Evolutionary conservation across 768 basidiomycete species (phyloP).

Genomic region (Russula sp.): DNA sequence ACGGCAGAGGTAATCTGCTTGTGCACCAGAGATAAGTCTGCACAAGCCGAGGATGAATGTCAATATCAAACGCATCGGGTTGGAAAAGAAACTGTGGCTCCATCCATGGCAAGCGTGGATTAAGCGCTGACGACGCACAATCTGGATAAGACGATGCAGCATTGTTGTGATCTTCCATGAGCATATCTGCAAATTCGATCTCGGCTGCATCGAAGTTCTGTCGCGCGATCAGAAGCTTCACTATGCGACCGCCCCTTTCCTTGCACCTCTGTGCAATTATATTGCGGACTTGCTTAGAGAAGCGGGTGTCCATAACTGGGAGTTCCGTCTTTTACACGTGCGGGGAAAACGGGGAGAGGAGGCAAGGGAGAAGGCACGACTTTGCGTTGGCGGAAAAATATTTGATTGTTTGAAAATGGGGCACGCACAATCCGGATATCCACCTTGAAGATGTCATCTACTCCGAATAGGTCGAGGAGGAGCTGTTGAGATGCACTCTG

Average conservation of each 20-base stretch:
- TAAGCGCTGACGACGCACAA: constrained; percentile 45
- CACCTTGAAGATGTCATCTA: constrained; percentile 67
- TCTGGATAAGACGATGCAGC: constrained; percentile 89
- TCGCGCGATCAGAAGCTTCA: constrained; percentile 69
- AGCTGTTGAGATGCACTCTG: constrained; percentile 73
- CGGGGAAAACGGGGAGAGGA: too few relatives aligned
- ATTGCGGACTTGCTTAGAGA: constrained; percentile 82
- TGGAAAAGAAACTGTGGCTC: not conserved
- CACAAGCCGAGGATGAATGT: not conserved
- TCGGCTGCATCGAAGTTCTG: constrained; percentile 92
- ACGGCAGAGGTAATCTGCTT: constrained; percentile 21
- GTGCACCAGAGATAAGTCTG: constrained; percentile 21
- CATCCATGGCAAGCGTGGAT: not conserved
- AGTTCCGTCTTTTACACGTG: constrained; percentile 46
- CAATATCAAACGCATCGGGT: not conserved
- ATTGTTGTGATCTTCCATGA: constrained; percentile 95
- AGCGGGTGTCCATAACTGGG: constrained; percentile 59
- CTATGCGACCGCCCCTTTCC: constrained; percentile 43
- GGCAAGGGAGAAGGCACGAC: not conserved
- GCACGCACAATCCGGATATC: constrained; percentile 61
- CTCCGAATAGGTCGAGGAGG: constrained; percentile 74
- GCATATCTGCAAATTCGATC: constrained; percentile 94
- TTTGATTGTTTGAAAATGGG: not conserved
- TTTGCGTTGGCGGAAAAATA: not conserved
- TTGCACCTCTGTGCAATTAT: constrained; percentile 63